Conservation (phyloP, 345 rosid genomes). For the Eucalyptus victrix region DNA sequence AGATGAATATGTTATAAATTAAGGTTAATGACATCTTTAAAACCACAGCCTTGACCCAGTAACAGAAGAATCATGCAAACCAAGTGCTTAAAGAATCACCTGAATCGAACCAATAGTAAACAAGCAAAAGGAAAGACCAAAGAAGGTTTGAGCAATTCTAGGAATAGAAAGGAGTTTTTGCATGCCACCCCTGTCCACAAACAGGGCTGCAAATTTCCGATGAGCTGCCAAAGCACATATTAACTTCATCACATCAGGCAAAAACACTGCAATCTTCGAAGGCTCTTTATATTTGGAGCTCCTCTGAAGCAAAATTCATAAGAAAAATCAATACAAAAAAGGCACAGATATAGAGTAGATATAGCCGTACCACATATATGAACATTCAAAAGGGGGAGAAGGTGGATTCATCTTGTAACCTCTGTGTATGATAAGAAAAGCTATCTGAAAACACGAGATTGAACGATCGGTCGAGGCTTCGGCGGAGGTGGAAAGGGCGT, state of each 20-base stretch:
- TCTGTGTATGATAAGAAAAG: no score
- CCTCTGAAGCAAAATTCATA: constrained; percentile 33
- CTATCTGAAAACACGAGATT: no score
- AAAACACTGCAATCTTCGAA: constrained; percentile 25
- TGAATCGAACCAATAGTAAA: constrained; percentile 88
- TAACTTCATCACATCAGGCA: constrained; percentile 96
- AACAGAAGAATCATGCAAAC: background rate
- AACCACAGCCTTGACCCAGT: background rate
- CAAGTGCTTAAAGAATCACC: constrained; percentile 22
- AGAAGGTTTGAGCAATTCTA: constrained; percentile 54
- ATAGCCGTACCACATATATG: no score
- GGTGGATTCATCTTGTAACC: no score
- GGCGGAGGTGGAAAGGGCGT: no score
- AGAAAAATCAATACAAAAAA: no score
- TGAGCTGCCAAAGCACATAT: constrained; percentile 98
- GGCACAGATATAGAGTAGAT: no score
- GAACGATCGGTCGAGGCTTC: no score
- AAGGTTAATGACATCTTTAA: background rate
- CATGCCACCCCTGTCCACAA: constrained; percentile 95
- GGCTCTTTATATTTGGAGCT: constrained; percentile 37
- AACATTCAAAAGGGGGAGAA: no score
- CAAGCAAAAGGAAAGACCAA: constrained; percentile 91
- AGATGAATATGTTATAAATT: background rate
- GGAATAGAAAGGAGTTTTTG: constrained; percentile 88
- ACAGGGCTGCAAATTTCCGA: constrained; percentile 93